A percentile compares a stretch with the other conserved stretches of the same genome.
Evolutionary conservation across 164 flowering plant genomes (phyloP).

Genomic region (Annona cherimola): DNA sequence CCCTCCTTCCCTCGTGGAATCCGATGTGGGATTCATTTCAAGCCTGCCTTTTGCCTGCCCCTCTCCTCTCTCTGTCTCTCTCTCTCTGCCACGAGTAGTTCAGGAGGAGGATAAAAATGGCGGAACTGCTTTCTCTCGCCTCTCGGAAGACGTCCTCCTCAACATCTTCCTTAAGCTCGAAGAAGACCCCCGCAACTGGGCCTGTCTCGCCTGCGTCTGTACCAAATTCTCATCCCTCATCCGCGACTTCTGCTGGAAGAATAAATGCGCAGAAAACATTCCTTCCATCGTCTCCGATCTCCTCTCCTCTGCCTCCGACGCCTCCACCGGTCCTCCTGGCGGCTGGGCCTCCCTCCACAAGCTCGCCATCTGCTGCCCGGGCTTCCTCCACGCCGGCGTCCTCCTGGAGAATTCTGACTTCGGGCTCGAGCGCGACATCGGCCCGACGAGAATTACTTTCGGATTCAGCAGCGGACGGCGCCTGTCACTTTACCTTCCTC

Average conservation of each 20-base stretch:
- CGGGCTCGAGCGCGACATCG: conserved; percentile 84
- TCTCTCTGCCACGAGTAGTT: no score
- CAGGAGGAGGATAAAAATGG: no score
- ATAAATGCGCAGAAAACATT: conserved; percentile 48
- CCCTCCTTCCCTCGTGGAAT: no score
- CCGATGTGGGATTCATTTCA: no score
- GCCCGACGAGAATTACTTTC: conserved; percentile 46
- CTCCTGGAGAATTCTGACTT: conserved; percentile 84
- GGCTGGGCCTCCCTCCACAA: conserved; percentile 85
- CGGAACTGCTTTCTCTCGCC: conserved; percentile 14
- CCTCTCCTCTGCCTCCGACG: conserved; percentile 20
- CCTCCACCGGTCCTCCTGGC: conserved; percentile 41
- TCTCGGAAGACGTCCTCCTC: conserved; percentile 75
- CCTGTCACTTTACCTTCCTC: background rate
- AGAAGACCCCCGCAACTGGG: conserved; percentile 79
- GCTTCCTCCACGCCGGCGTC: conserved; percentile 76
- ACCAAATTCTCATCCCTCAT: conserved; percentile 58
- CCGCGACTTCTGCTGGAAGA: conserved; percentile 47
- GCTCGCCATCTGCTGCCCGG: conserved; percentile 89
- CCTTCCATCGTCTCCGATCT: conserved; percentile 72
- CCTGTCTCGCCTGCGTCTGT: conserved; percentile 76
- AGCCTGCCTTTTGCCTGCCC: no score
- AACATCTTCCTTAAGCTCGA: conserved; percentile 66
- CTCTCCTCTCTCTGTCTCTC: no score
- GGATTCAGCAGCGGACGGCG: background rate